Percentiles rank a stretch among this genome's conserved stretches.
These are phyloP conservation scores for Chaetomium fimeti DNA, from an alignment of 495 filamentous ascomycete genomes.

Conservation along the genomic window DNA sequence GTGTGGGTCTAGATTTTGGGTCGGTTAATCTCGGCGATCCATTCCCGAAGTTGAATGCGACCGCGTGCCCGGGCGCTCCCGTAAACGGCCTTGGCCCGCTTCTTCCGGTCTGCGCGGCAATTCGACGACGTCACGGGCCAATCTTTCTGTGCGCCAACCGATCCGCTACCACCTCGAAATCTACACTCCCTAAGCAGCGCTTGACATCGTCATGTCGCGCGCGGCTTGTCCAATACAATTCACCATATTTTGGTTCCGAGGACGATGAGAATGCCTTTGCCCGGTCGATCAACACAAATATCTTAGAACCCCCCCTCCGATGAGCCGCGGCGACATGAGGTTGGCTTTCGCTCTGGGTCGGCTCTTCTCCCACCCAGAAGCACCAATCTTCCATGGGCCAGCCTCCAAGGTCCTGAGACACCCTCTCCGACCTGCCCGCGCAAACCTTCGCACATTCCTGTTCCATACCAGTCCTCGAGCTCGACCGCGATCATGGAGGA, in stretches of 20 bases:
- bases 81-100: conserved; percentile 4
- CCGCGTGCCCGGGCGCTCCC: not conserved
- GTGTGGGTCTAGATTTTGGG: not conserved
- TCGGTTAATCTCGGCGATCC: conserved; percentile 13
- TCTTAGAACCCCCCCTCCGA: conserved; percentile 5
- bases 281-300: conserved; percentile 3
- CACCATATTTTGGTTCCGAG: conserved; percentile 2
- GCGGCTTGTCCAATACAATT: not conserved
- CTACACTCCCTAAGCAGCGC: not conserved
- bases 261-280: conserved; percentile 24
- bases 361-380: conserved; percentile 28
- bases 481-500: conserved; percentile 25
- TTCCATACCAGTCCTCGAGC: conserved; percentile 7
- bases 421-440: not conserved
- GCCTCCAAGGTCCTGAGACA: not conserved
- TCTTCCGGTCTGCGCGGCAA: not conserved
- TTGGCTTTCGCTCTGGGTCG: conserved; percentile 32
- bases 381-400: conserved; percentile 9
- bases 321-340: conserved; percentile 34
- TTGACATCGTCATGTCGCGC: conserved; percentile 21
- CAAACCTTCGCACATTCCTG: conserved; percentile 7
- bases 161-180: conserved; percentile 4
- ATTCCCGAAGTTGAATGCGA: not conserved
- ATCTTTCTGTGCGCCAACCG: conserved; percentile 4
- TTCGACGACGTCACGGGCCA: conserved; percentile 22